Evolutionary conservation across 495 filamentous ascomycete genomes (phyloP).

Genomic region (Penicillium tannophilum): DNA sequence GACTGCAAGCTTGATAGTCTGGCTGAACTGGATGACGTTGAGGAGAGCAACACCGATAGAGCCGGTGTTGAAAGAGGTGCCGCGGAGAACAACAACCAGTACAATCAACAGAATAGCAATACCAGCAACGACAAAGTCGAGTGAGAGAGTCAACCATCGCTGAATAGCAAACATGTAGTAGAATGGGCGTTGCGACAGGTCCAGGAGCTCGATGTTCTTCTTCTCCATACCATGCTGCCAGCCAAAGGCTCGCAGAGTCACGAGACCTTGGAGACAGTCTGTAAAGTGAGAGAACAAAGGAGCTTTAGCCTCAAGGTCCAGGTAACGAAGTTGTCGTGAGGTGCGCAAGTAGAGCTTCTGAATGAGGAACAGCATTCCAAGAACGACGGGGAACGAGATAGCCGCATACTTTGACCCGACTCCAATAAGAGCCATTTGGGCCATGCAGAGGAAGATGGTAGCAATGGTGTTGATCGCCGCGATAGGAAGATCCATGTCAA

Average conservation of each 20-base stretch:
- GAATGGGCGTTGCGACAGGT: constrained; percentile 60
- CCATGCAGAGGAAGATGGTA: constrained; percentile 49
- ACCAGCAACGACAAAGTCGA: constrained; percentile 52
- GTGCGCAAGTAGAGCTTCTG: constrained; percentile 66
- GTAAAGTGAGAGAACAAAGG: constrained; percentile 61
- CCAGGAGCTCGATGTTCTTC: constrained; percentile 53
- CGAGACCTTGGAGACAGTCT: constrained; percentile 52
- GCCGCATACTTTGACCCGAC: constrained; percentile 51
- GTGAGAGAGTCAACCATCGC: constrained; percentile 53
- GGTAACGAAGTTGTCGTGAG: constrained; percentile 62
- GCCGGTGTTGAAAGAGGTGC: constrained; percentile 43
- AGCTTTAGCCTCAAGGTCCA: constrained; percentile 64
- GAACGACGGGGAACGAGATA: constrained; percentile 51
- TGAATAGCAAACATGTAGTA: constrained; percentile 60
- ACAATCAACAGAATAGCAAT: constrained; percentile 52
- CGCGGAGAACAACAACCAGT: constrained; percentile 47
- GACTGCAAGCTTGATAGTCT: constrained; percentile 52
- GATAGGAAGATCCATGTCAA: constrained; percentile 58
- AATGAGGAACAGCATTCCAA: constrained; percentile 52
- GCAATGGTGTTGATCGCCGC: constrained; percentile 52
- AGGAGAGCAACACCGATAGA: constrained; percentile 60
- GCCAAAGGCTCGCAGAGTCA: constrained; percentile 59
- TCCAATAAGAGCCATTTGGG: constrained; percentile 54
- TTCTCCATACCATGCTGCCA: constrained; percentile 50
- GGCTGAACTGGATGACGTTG: constrained; percentile 59